A percentile compares a stretch with the other conserved stretches of the same genome.
Evolutionary conservation across 768 basidiomycete species (phyloP).

Genomic region (Tylopilus rubrobrunneus): DNA sequence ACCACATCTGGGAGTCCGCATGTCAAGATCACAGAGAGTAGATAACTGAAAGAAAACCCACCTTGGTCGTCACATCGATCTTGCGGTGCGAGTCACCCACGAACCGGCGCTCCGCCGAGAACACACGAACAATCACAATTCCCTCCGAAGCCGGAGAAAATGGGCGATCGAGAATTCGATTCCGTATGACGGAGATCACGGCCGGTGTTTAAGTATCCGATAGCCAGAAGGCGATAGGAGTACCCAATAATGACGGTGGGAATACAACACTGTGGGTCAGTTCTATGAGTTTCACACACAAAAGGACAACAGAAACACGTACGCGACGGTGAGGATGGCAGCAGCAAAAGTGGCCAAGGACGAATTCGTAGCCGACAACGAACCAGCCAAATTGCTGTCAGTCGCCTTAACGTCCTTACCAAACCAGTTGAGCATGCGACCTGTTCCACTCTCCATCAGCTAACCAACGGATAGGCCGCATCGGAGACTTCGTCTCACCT

Average conservation of each 20-base stretch:
- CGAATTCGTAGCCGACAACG: slow-evolving; percentile 71
- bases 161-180: slow-evolving; percentile 80
- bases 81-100: slow-evolving; percentile 68
- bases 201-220: slow-evolving; percentile 75
- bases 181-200: slow-evolving; percentile 88
- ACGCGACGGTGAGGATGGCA: slow-evolving; percentile 70
- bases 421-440: slow-evolving; percentile 85
- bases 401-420: slow-evolving; percentile 87
- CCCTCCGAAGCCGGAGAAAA: slow-evolving; percentile 85
- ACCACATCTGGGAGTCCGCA: slow-evolving; percentile 56
- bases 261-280: slow-evolving; percentile 53
- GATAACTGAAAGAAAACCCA: slow-evolving; percentile 20
- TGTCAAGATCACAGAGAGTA: neutral
- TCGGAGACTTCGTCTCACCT: slow-evolving; percentile 34
- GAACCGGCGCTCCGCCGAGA: slow-evolving; percentile 78
- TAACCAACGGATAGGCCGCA: neutral
- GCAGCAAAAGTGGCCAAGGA: slow-evolving; percentile 76
- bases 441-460: slow-evolving; percentile 29
- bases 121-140: slow-evolving; percentile 90
- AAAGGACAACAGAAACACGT: slow-evolving; percentile 22
- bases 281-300: slow-evolving; percentile 7
- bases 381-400: slow-evolving; percentile 66
- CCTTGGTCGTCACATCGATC: slow-evolving; percentile 77
- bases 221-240: slow-evolving; percentile 64
- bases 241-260: slow-evolving; percentile 73